Conservation (phyloP, 768 basidiomycete species). For the Sistotremastrum niveocremeum region DNA sequence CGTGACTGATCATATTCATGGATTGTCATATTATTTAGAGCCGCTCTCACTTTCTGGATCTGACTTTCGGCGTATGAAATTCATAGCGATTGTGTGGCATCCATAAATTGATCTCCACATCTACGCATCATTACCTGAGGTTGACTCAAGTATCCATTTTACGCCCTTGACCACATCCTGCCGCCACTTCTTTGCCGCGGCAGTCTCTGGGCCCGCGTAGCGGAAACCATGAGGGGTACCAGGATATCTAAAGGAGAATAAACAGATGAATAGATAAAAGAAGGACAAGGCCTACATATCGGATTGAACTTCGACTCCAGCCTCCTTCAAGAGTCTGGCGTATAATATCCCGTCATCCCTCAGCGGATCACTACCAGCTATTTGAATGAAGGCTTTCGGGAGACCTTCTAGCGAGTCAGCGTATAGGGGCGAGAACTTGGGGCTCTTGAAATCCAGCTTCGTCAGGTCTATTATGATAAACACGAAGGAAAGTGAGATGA, state of each 20-base stretch:
- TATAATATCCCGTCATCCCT: conserved; percentile 18
- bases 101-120: too few species aligned
- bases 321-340: conserved; percentile 12
- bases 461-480: not conserved
- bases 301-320: conserved; percentile 11
- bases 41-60: too few species aligned
- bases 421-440: conserved; percentile 10
- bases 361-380: conserved; percentile 13
- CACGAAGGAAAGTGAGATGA: not conserved
- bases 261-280: too few species aligned
- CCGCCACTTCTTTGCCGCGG: conserved; percentile 5
- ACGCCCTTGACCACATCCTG: conserved; percentile 9
- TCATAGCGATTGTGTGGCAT: too few species aligned
- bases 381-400: conserved; percentile 14
- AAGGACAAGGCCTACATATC: conserved; percentile 8
- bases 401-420: conserved; percentile 10
- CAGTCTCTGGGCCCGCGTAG: conserved; percentile 5
- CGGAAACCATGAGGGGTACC: conserved; percentile 14
- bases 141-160: conserved; percentile 9
- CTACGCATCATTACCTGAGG: too few species aligned
- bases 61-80: too few species aligned
- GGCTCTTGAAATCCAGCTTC: not conserved
- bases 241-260: conserved; percentile 10
- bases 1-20: too few species aligned
- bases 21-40: too few species aligned